These are phyloP conservation scores for Lyophyllum semitale DNA, from an alignment of 768 basidiomycete species.

Conservation along the genomic window DNA sequence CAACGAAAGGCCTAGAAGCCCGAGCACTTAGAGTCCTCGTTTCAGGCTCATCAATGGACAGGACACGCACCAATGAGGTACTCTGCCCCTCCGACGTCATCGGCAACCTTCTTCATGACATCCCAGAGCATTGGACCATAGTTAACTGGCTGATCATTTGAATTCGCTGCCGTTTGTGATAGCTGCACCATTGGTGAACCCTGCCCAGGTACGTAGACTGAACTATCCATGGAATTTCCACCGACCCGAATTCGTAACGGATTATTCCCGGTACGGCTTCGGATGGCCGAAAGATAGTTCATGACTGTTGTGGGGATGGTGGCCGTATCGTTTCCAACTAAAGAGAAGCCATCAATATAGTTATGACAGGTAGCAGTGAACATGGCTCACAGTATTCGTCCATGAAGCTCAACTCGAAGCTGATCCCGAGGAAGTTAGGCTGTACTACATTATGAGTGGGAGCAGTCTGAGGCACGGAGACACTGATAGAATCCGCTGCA, in stretches of 20 bases:
- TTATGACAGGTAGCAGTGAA: neutral
- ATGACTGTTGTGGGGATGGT: slow-evolving; percentile 54
- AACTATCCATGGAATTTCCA: slow-evolving; percentile 49
- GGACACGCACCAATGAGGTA: slow-evolving; percentile 31
- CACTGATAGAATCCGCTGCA: slow-evolving; percentile 27
- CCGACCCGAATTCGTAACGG: slow-evolving; percentile 52
- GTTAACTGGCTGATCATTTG: slow-evolving; percentile 47
- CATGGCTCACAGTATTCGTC: slow-evolving; percentile 51
- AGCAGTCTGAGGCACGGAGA: slow-evolving; percentile 35
- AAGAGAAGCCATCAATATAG: neutral
- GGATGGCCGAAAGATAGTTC: slow-evolving; percentile 60
- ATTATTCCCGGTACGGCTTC: slow-evolving; percentile 42
- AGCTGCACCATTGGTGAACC: slow-evolving; percentile 44
- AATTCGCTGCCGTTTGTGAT: slow-evolving; percentile 31
- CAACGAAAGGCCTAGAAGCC: slow-evolving; percentile 40
- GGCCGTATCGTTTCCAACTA: slow-evolving; percentile 54
- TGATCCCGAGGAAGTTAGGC: slow-evolving; percentile 65
- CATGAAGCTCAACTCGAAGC: slow-evolving; percentile 64
- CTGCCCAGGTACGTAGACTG: slow-evolving; percentile 42
- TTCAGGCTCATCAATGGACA: neutral
- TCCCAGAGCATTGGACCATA: slow-evolving; percentile 51
- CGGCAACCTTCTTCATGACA: slow-evolving; percentile 41
- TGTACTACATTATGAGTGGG: slow-evolving; percentile 40
- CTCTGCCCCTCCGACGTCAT: slow-evolving; percentile 27
- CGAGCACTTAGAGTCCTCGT: neutral